A percentile compares a stretch with the other conserved stretches of the same genome.
Evolutionary conservation across 345 rosid species (phyloP).

Genomic region (Populus davidiana): DNA sequence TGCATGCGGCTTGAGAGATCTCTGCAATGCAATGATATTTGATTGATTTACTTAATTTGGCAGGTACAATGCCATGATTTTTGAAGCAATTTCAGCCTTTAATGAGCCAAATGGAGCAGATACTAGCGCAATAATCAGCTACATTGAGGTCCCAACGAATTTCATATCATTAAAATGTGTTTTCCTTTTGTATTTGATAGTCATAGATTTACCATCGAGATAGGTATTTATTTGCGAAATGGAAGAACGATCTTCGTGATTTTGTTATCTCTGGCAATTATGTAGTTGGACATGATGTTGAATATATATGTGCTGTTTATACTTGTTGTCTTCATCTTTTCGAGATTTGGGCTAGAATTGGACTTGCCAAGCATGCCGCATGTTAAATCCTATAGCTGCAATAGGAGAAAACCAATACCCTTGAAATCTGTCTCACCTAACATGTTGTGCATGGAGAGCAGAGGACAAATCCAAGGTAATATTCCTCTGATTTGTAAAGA

Average conservation of each 20-base stretch:
- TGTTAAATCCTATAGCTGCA: neutral
- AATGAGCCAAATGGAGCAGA: conserved; percentile 66
- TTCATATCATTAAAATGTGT: neutral
- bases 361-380: neutral
- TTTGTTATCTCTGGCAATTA: neutral
- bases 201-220: neutral
- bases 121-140: conserved; percentile 51
- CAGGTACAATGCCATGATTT: conserved; percentile 68
- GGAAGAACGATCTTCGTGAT: neutral
- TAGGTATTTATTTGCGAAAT: neutral
- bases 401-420: neutral
- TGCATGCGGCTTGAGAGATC: neutral
- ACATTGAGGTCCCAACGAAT: conserved; percentile 52
- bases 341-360: neutral
- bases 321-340: neutral
- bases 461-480: neutral
- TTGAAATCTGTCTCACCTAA: neutral
- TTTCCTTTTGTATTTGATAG: neutral
- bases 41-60: conserved; percentile 8
- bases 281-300: neutral
- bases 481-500: neutral
- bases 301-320: neutral
- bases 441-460: neutral
- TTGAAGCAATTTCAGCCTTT: conserved; percentile 67
- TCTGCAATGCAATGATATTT: neutral